Percentiles rank a stretch among this genome's conserved stretches.
These are phyloP conservation scores for Hymenoscyphus fraxineus DNA, from an alignment of 2,329 filamentous ascomycete genomes.

Conservation along the genomic window DNA sequence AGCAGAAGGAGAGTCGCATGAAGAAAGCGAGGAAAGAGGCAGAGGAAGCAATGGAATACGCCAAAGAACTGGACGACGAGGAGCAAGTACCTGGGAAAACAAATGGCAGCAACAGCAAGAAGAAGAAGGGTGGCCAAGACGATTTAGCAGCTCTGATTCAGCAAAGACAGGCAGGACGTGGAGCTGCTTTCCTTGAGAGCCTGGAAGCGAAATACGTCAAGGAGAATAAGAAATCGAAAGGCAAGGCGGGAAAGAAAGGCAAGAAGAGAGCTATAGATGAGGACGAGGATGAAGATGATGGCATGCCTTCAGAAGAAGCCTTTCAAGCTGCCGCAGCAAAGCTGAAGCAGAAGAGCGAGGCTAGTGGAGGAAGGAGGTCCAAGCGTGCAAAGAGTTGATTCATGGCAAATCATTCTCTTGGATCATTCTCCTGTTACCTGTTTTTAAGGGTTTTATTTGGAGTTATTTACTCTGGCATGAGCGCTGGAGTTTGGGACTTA, in stretches of 20 bases:
- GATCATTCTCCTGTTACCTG: too few relatives aligned
- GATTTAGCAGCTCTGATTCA: slow-evolving; percentile 71
- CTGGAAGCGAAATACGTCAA: slow-evolving; percentile 72
- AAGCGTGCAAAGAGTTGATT: slow-evolving; percentile 27
- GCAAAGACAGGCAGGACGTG: slow-evolving; percentile 62
- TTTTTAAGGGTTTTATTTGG: background rate
- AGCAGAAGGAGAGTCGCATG: slow-evolving; percentile 54
- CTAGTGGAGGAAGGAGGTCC: slow-evolving; percentile 18
- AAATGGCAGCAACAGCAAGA: slow-evolving; percentile 41
- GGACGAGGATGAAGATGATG: slow-evolving; percentile 62
- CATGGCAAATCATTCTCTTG: background rate
- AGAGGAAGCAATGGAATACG: slow-evolving; percentile 69
- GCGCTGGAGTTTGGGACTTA: background rate
- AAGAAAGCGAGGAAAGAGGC: slow-evolving; percentile 64
- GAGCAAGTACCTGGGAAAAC: slow-evolving; percentile 61
- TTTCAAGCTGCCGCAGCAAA: slow-evolving; percentile 55
- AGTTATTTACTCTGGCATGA: background rate
- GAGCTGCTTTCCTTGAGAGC: slow-evolving; percentile 62
- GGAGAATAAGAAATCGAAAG: slow-evolving; percentile 40
- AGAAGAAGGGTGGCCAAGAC: slow-evolving; percentile 44
- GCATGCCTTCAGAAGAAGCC: slow-evolving; percentile 56
- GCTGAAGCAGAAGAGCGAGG: slow-evolving; percentile 33
- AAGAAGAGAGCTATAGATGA: slow-evolving; percentile 54
- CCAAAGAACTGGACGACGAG: slow-evolving; percentile 70
- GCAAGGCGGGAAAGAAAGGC: slow-evolving; percentile 49